Conservation (phyloP, 1,284 basidiomycete species). For the Phlebopus sp. region DNA sequence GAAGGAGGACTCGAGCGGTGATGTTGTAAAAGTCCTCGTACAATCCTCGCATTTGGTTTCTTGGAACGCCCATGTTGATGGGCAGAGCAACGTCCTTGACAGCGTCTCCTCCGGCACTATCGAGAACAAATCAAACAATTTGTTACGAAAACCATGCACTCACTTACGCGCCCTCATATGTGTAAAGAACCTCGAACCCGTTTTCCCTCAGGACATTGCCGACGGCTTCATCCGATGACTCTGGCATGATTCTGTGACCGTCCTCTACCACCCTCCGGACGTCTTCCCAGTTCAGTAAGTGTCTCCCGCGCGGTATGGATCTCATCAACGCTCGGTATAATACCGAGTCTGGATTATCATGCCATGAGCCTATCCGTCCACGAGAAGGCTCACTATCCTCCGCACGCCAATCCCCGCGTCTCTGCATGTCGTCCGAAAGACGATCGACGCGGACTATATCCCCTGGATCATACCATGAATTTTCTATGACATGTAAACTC, state of each 20-base stretch:
- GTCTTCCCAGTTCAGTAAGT: conserved; percentile 18
- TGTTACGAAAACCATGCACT: not conserved
- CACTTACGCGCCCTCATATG: conserved; percentile 38
- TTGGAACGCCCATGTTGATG: conserved; percentile 34
- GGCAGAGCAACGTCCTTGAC: conserved; percentile 41
- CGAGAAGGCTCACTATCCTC: conserved; percentile 16
- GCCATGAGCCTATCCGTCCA: conserved; percentile 26
- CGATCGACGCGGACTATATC: conserved; percentile 36
- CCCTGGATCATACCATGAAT: conserved; percentile 37
- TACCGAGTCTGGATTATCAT: conserved; percentile 14
- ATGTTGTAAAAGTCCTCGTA: conserved; percentile 38
- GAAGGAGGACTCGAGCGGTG: conserved; percentile 35
- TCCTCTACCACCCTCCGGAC: conserved; percentile 21
- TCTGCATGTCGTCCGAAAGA: conserved; percentile 32
- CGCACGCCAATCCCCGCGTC: conserved; percentile 28
- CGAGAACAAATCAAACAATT: conserved; percentile 1
- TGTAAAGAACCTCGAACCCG: conserved; percentile 37
- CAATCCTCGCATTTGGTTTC: conserved; percentile 34
- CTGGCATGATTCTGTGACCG: conserved; percentile 17
- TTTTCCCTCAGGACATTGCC: conserved; percentile 33
- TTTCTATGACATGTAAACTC: conserved; percentile 35
- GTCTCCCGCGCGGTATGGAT: conserved; percentile 6
- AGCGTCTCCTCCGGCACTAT: conserved; percentile 37
- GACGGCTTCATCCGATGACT: conserved; percentile 28
- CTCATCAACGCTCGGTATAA: conserved; percentile 21